These are phyloP conservation scores for Exophiala calicioides DNA, from an alignment of 2,329 filamentous ascomycete genomes.

Conservation along the genomic window DNA sequence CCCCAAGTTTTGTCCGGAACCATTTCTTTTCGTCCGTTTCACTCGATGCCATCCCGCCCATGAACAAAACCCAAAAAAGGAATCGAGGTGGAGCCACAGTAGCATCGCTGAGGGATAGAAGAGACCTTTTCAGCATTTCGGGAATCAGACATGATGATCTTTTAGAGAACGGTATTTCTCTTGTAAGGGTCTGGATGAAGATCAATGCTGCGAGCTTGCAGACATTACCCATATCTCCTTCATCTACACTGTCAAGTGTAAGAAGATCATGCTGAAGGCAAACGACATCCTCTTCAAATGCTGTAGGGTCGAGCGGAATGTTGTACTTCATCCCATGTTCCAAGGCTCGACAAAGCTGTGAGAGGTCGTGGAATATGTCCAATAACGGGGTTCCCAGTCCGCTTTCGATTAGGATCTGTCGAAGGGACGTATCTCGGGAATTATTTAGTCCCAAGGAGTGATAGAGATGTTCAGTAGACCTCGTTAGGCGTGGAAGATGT, in stretches of 20 bases:
- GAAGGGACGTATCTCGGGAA: neutral
- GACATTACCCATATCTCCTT: constrained; percentile 7
- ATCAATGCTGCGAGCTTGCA: constrained; percentile 20
- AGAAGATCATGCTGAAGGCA: constrained; percentile 24
- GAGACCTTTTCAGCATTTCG: constrained; percentile 5
- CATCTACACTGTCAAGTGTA: neutral
- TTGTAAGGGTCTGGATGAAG: constrained; percentile 22
- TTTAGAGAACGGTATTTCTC: constrained; percentile 14
- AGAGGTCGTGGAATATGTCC: constrained; percentile 14
- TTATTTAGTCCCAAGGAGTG: constrained; percentile 2
- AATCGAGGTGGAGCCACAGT: neutral
- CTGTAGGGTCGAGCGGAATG: constrained; percentile 14
- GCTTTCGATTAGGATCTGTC: neutral
- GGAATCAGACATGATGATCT: constrained; percentile 12
- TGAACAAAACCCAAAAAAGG: constrained; percentile 19
- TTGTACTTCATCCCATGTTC: constrained; percentile 8
- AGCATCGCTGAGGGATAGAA: neutral
- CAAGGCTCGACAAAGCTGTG: constrained; percentile 18
- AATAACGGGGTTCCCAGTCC: constrained; percentile 1
- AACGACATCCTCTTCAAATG: constrained; percentile 21
- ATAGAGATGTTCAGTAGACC: constrained; percentile 9
- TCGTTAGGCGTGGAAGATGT: constrained; percentile 13
- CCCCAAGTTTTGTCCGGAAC: constrained; percentile 9
- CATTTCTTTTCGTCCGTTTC: constrained; percentile 16
- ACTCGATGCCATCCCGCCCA: constrained; percentile 17